Evolutionary conservation across 192 early-diverging fungal species (phyloP), one percentile per base, ranked within the genome.

Genomic region (Coemansia sp.): DNA sequence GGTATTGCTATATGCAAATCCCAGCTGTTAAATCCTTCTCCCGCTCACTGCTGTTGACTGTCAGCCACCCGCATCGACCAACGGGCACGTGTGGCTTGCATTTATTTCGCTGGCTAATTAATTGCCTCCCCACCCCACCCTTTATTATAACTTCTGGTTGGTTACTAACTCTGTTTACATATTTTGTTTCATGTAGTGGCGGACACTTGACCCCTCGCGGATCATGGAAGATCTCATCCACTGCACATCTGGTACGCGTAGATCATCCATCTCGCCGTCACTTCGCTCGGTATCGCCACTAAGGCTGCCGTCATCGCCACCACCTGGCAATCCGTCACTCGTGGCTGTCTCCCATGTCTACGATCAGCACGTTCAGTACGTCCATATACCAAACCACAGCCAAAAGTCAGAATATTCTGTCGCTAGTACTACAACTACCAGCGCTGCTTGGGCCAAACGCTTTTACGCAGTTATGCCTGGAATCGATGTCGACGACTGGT

Each of bases 141-240:
- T 45, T 55, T 29, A 14, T 41, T 11, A 42, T 42, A 42, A 42
- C 27, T 55, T 27, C 12, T 12, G 50, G 6, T 2, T 12, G 50
- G 50, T 29, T 55, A 31, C 53, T 55, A 55, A 55, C n/a, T 68
- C 36, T 68, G 38, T 60, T 57, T 60, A 57, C 29, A 37, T 60
- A 12, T 46, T n/a, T 12, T 34, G 34, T 34, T 34, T 10, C 9
- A 11, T 65, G 17, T 80, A 82, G 80, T 82, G 80, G 80, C 70
- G 80, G 58, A 82, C 58, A 45, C 71, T 82, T 34, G 80, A 82
- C 48, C 80, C 80, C 29, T 64, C 80, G 53, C 64, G 80, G 55
- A 82, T 82, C 27, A 82, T 82, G 80, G 80, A 82, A 62, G 80
- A 82, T 58, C 58, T 82, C 5, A 77, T 82, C 15, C 72, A 77